Conservation (phyloP, 352 stramenopile genomes). For the Blastocystis sp. region DNA sequence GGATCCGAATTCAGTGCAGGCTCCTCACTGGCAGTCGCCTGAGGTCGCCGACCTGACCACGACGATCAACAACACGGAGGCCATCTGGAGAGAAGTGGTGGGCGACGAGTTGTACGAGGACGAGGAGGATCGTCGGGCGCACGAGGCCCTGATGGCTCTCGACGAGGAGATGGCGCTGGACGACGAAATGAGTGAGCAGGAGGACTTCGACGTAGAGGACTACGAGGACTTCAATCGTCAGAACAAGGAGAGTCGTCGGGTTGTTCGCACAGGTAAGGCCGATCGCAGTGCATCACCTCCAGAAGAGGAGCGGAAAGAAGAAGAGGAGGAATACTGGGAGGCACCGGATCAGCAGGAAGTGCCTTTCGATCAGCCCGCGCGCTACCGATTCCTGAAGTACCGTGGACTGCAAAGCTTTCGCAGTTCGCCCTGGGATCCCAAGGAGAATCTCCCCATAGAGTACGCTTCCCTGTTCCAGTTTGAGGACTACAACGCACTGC, state of each 20-base stretch:
- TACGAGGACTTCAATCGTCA: slow-evolving; percentile 42
- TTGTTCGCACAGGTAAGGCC: not conserved
- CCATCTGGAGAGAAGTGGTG: slow-evolving; percentile 81
- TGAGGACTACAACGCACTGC: slow-evolving; percentile 84
- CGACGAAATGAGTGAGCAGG: not conserved
- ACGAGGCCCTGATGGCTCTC: slow-evolving; percentile 70
- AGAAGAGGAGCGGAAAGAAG: slow-evolving; percentile 77
- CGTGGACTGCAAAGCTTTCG: slow-evolving; percentile 90
- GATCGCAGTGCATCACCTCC: slow-evolving; percentile 65
- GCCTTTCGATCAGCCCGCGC: slow-evolving; percentile 71
- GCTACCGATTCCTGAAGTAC: slow-evolving; percentile 79
- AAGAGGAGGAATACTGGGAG: slow-evolving; percentile 82
- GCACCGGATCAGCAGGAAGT: slow-evolving; percentile 89
- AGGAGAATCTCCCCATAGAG: slow-evolving; percentile 91
- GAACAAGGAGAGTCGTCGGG: not conserved
- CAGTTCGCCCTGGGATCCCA: slow-evolving; percentile 90
- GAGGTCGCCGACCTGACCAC: slow-evolving; percentile 53
- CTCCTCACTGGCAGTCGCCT: slow-evolving; percentile 54
- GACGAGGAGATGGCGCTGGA: slow-evolving; percentile 64
- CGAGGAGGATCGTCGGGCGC: slow-evolving; percentile 63
- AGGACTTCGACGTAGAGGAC: slow-evolving; percentile 61
- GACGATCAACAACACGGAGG: slow-evolving; percentile 68
- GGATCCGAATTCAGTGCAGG: slow-evolving; percentile 20
- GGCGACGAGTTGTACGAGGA: slow-evolving; percentile 68
- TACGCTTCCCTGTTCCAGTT: slow-evolving; percentile 95